Conservation (phyloP, 345 rosid species). For the Gossypium herbaceum region DNA sequence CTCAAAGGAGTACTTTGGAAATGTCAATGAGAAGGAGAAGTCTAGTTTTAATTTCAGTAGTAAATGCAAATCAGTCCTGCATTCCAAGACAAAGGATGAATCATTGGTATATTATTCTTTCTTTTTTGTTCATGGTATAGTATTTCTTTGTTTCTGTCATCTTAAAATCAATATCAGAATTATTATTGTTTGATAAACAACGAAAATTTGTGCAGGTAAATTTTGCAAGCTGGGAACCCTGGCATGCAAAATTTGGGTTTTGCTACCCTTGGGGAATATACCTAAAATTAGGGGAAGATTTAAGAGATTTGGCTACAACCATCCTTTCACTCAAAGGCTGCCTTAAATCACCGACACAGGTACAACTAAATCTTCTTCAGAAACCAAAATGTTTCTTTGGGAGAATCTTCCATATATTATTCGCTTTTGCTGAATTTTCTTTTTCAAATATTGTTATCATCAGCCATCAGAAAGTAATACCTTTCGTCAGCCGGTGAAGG, state of each 20-base stretch:
- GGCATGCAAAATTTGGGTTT: slow-evolving; percentile 78
- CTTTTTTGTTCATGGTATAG: background rate
- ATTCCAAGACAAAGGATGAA: slow-evolving; percentile 60
- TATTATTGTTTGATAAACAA: background rate
- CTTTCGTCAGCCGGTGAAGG: slow-evolving; percentile 32
- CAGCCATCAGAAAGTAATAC: slow-evolving; percentile 21
- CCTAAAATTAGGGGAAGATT: slow-evolving; percentile 51
- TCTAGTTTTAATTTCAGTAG: slow-evolving; percentile 18
- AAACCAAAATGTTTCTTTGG: background rate
- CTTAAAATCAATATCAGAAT: background rate
- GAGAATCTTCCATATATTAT: background rate
- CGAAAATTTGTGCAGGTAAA: slow-evolving; percentile 39
- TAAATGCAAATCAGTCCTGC: slow-evolving; percentile 41
- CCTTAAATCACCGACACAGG: slow-evolving; percentile 40
- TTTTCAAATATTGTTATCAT: slow-evolving; percentile 6
- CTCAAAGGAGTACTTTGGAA: slow-evolving; percentile 36
- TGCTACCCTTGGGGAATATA: slow-evolving; percentile 78
- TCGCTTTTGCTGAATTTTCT: background rate
- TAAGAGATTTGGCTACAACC: slow-evolving; percentile 43
- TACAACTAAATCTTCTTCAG: background rate
- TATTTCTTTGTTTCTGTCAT: background rate
- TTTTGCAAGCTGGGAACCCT: slow-evolving; percentile 96
- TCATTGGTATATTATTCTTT: slow-evolving; percentile 35
- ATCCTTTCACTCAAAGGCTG: slow-evolving; percentile 40
- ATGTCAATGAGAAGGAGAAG: slow-evolving; percentile 27